Evolutionary conservation across 306 rosid species (phyloP).

Genomic region (Geum urbanum): DNA sequence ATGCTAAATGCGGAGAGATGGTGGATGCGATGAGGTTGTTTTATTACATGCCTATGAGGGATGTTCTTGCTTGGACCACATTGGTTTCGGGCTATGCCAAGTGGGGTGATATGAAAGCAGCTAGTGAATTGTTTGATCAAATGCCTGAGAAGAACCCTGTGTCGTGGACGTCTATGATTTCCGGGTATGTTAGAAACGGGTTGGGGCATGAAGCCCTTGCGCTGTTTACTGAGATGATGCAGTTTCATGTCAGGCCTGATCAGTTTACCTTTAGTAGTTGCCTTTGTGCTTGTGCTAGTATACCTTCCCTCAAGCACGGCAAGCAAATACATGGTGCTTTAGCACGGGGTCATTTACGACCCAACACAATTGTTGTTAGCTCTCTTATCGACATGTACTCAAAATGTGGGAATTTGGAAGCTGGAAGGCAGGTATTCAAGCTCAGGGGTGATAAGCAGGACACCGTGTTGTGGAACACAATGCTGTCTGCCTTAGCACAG

Average conservation of each 20-base stretch:
- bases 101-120: slow-evolving; percentile 60
- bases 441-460: slow-evolving; percentile 49
- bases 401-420: slow-evolving; percentile 64
- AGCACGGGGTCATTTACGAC: slow-evolving; percentile 49
- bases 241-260: slow-evolving; percentile 50
- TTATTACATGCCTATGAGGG: slow-evolving; percentile 53
- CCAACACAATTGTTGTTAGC: slow-evolving; percentile 62
- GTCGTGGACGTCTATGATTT: slow-evolving; percentile 73
- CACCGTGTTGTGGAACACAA: slow-evolving; percentile 68
- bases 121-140: slow-evolving; percentile 48
- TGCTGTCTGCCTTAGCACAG: slow-evolving; percentile 64
- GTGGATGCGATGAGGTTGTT: slow-evolving; percentile 58
- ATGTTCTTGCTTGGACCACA: slow-evolving; percentile 70
- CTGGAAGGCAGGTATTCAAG: slow-evolving; percentile 43
- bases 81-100: slow-evolving; percentile 65
- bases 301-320: slow-evolving; percentile 63
- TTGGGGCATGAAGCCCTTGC: slow-evolving; percentile 67
- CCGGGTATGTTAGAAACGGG: slow-evolving; percentile 64
- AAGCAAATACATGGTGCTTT: slow-evolving; percentile 62
- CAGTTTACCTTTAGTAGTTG: slow-evolving; percentile 78
- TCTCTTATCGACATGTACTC: slow-evolving; percentile 80
- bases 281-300: slow-evolving; percentile 64
- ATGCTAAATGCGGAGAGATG: slow-evolving; percentile 66
- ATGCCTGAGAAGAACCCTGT: slow-evolving; percentile 70
- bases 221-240: slow-evolving; percentile 55